Evolutionary conservation across 2,329 filamentous ascomycete species (phyloP).

Genomic region (Colletotrichum coccodes): DNA sequence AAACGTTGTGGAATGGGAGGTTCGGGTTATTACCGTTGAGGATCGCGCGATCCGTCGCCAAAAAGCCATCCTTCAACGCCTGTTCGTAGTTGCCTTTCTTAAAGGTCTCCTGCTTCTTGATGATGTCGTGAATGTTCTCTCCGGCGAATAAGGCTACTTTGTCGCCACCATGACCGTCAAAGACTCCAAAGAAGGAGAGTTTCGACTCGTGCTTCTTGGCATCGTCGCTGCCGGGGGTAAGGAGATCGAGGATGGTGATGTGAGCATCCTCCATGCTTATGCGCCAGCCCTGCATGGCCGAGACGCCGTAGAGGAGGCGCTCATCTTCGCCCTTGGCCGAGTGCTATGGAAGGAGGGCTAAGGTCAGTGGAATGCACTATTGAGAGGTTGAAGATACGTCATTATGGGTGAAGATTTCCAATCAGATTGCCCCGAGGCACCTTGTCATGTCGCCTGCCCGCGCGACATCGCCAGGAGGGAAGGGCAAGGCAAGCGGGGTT

Average conservation of each 20-base stretch:
- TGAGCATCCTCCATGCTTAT: constrained; percentile 99
- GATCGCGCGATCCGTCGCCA: constrained; percentile 95
- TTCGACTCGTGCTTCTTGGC: constrained; percentile 75
- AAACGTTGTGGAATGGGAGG: neutral
- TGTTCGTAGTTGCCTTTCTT: constrained; percentile 92
- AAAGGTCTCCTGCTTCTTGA: constrained; percentile 94
- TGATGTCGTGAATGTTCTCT: constrained; percentile 91
- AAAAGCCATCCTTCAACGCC: constrained; percentile 95
- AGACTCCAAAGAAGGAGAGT: constrained; percentile 97
- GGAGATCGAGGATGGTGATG: constrained; percentile 87
- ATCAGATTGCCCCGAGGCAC: neutral
- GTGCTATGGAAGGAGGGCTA: constrained; percentile 63
- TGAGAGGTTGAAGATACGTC: constrained; percentile 15
- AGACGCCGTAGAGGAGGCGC: constrained; percentile 90
- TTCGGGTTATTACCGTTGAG: constrained; percentile 78
- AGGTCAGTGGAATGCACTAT: constrained; percentile 16
- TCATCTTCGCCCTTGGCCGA: constrained; percentile 94
- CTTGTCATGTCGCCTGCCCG: constrained; percentile 12
- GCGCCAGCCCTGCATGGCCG: constrained; percentile 99
- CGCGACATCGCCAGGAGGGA: constrained; percentile 10
- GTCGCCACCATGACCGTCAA: constrained; percentile 96
- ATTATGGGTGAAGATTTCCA: neutral
- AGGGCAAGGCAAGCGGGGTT: constrained; percentile 6
- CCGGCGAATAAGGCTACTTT: constrained; percentile 95
- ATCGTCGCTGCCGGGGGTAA: constrained; percentile 65